These are phyloP conservation scores for Articulospora tetracladia DNA, from an alignment of 495 filamentous ascomycete genomes.

Conservation along the genomic window DNA sequence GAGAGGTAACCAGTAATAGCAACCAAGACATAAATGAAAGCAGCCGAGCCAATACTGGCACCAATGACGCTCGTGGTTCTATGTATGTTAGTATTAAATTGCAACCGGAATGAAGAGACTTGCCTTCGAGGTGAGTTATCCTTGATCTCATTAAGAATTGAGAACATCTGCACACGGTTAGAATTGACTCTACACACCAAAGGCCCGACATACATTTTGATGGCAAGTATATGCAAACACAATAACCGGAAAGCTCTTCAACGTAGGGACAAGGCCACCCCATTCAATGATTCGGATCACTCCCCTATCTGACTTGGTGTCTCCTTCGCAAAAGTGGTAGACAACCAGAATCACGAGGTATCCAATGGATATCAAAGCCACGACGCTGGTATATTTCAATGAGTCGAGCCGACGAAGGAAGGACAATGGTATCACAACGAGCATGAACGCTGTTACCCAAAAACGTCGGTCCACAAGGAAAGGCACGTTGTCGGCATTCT, in stretches of 20 bases:
- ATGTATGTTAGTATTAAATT: slow-evolving; percentile 25
- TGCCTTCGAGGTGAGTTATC: slow-evolving; percentile 60
- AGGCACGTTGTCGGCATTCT: slow-evolving; percentile 50
- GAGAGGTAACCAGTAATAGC: slow-evolving; percentile 94
- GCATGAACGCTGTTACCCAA: slow-evolving; percentile 98
- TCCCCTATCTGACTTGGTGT: slow-evolving; percentile 69
- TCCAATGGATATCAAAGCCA: slow-evolving; percentile 87
- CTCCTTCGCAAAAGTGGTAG: slow-evolving; percentile 79
- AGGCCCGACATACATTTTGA: slow-evolving; percentile 68
- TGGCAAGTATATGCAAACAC: slow-evolving; percentile 99
- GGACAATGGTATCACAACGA: slow-evolving; percentile 89
- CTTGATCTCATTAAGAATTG: slow-evolving; percentile 89
- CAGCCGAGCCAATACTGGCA: slow-evolving; percentile 78
- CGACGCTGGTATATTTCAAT: slow-evolving; percentile 92
- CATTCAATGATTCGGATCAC: slow-evolving; percentile 69
- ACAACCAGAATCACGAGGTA: slow-evolving; percentile 90
- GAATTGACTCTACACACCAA: background rate
- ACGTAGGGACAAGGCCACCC: slow-evolving; percentile 70
- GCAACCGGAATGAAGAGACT: background rate
- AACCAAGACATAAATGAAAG: slow-evolving; percentile 80
- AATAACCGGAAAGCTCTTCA: slow-evolving; percentile 88
- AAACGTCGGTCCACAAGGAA: slow-evolving; percentile 88
- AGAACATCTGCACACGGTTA: slow-evolving; percentile 75
- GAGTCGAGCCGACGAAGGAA: slow-evolving; percentile 90
- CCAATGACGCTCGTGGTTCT: slow-evolving; percentile 77